Base-by-base conservation (phyloP, 768 basidiomycete genomes). In the Kwoniella heveanensis region DNA sequence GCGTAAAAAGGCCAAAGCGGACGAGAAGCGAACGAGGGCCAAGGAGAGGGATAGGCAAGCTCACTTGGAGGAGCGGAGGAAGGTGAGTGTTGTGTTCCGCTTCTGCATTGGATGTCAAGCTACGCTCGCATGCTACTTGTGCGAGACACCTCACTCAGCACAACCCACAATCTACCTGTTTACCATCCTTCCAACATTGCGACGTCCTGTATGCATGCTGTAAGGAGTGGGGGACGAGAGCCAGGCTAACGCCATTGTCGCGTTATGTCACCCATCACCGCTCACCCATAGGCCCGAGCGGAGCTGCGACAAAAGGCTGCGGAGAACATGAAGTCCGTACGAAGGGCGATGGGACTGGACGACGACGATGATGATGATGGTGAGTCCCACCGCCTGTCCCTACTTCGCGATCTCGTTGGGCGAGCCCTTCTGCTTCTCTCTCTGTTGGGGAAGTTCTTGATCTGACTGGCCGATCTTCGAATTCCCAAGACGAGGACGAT, bases 1-100 rank as follows among this genome's bases (percentile, higher is more conserved):
- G 81, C 87, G 93, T 71, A 96, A 95, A 80, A 81, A 92, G 54
- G 88, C 87, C 64, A 91, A 89, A 78, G 85, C 87, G 67, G 90
- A 94, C 70, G 88, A 85, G 53, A 85, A 88, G 48, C 86, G 86
- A 71, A 84, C 86, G 68, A 88, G 85, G 78, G 90, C 91, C 13
- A 81, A 85, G 65, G 87, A 91, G 72, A 83, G 88, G 68, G 89
- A 91, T 73, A 91, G 90, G 76, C 85, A 87, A 73, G 87, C 88
- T 57, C 85, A 88, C 71, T 81, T 87, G 22, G 88, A 91, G 70
- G 79, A 85, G n/a, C 83, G 92, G 61, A 84, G 88, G 76, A 88
- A 93, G 84, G 93, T 92, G 68, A 48, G 84, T 77, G 22, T 10
- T 30, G 6, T 50, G 8, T 10, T 21, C 46, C 19, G 19, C 46